A percentile compares a stretch with the other conserved stretches of the same genome.
phyloP scores from a whole-genome alignment of 176 grass and related monocot species.

The Oropetium thomaeum region DNA sequence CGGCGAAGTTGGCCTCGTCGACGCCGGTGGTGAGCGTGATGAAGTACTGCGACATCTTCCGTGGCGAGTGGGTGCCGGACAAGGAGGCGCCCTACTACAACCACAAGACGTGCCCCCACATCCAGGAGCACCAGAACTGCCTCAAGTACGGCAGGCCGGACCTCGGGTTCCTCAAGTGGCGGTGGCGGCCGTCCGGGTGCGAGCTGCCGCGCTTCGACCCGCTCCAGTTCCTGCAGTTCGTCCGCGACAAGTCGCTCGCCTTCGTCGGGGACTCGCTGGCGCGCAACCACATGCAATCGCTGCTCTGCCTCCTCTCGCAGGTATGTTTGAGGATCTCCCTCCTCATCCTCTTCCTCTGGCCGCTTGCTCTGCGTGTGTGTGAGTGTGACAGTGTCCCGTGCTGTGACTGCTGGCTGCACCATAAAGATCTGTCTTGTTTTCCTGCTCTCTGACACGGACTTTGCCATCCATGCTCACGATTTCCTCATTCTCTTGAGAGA shows the following conservation, averaged over 20 bases:
- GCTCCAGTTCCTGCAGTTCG: constrained; percentile 59
- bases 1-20: constrained; percentile 40
- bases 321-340: constrained; percentile 2
- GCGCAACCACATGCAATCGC: constrained; percentile 57
- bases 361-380: neutral
- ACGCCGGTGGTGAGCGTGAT: constrained; percentile 54
- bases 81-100: constrained; percentile 58
- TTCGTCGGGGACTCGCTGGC: constrained; percentile 62
- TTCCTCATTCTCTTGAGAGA: too few relatives aligned
- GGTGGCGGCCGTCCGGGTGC: constrained; percentile 50
- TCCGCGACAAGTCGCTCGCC: constrained; percentile 39
- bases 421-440: neutral
- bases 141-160: constrained; percentile 66
- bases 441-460: neutral
- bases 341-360: too few relatives aligned
- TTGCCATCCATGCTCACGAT: neutral
- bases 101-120: constrained; percentile 58
- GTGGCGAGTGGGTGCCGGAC: constrained; percentile 66
- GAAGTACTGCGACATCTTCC: constrained; percentile 72
- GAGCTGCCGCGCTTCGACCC: constrained; percentile 68
- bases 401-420: neutral
- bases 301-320: constrained; percentile 60
- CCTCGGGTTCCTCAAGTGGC: constrained; percentile 61
- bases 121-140: constrained; percentile 81
- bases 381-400: too few relatives aligned